A percentile compares a stretch with the other conserved stretches of the same genome.
phyloP scores from a whole-genome alignment of 768 basidiomycete species.

The Suillus occidentalis region DNA sequence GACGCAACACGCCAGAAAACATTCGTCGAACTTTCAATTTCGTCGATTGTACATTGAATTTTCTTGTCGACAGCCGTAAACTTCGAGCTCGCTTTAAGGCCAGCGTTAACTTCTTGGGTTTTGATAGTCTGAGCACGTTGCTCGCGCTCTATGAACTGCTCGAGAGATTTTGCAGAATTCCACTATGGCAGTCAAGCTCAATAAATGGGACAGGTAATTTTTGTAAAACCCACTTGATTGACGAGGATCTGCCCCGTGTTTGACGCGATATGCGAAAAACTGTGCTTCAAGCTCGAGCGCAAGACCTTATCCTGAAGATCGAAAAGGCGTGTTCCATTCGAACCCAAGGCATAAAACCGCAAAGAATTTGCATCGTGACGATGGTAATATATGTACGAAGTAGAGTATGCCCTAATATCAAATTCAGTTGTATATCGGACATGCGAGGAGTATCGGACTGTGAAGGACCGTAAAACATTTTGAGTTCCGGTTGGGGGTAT shows the following conservation, averaged over 20 bases:
- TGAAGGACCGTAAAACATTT: slow-evolving; percentile 26
- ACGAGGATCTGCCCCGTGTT: slow-evolving; percentile 33
- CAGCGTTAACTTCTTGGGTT: not conserved
- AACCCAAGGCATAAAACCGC: slow-evolving; percentile 62
- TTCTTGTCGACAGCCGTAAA: not conserved
- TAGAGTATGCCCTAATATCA: slow-evolving; percentile 15
- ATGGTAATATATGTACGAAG: slow-evolving; percentile 48
- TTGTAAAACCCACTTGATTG: slow-evolving; percentile 38
- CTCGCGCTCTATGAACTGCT: slow-evolving; percentile 23
- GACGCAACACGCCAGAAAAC: not conserved
- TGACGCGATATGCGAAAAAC: slow-evolving; percentile 35
- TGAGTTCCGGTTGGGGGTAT: slow-evolving; percentile 31
- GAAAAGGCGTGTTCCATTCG: slow-evolving; percentile 28
- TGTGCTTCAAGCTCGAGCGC: slow-evolving; percentile 35
- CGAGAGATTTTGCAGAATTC: slow-evolving; percentile 43
- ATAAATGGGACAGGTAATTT: not conserved
- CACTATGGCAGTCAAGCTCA: slow-evolving; percentile 31
- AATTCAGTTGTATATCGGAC: slow-evolving; percentile 9
- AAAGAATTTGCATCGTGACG: slow-evolving; percentile 55
- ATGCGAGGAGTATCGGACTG: slow-evolving; percentile 14
- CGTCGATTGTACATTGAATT: slow-evolving; percentile 9
- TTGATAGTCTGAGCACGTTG: slow-evolving; percentile 5
- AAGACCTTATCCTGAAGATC: slow-evolving; percentile 22
- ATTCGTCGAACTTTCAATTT: slow-evolving; percentile 1
- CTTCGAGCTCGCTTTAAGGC: not conserved